Evolutionary conservation across 1,139 yeast genomes (phyloP).

Genomic region (Zhuliangozyma blackwelliae): DNA sequence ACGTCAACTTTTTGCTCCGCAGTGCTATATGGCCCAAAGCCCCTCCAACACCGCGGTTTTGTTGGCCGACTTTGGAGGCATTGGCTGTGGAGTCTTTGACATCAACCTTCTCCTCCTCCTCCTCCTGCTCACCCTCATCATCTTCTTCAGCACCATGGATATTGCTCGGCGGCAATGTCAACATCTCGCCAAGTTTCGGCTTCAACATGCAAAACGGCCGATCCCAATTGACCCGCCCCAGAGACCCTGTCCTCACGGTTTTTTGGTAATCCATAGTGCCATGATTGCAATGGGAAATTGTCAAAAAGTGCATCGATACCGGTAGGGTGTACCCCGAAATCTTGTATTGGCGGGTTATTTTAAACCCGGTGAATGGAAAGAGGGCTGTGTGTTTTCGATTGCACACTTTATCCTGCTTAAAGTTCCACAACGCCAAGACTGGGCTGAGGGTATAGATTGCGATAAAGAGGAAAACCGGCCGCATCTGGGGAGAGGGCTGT

Average conservation of each 20-base stretch:
- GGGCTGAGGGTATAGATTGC: not conserved
- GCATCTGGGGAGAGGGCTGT: no score
- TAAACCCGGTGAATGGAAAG: conserved; percentile 57
- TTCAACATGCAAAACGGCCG: conserved; percentile 46
- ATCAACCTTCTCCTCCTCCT: no score
- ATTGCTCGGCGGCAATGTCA: conserved; percentile 8
- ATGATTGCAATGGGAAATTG: conserved; percentile 50
- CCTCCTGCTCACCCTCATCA: no score
- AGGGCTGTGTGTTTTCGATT: conserved; percentile 25
- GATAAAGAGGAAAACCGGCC: no score
- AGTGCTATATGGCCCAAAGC: conserved; percentile 5
- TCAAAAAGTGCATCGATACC: conserved; percentile 42
- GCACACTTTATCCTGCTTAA: conserved; percentile 31
- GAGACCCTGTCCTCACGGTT: conserved; percentile 26
- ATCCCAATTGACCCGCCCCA: conserved; percentile 50
- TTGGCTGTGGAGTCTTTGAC: no score
- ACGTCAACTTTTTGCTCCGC: conserved; percentile 7
- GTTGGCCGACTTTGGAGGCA: no score
- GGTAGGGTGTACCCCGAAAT: conserved; percentile 32
- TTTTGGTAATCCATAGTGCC: conserved; percentile 52
- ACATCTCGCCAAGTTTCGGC: conserved; percentile 18
- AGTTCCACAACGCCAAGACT: conserved; percentile 13
- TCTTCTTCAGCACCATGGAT: not conserved
- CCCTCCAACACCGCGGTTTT: not conserved
- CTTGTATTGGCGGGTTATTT: conserved; percentile 49